Percentiles rank a stretch among this genome's conserved stretches.
These are phyloP conservation scores for Punctularia strigosozonata DNA, from an alignment of 768 basidiomycete genomes.

Conservation along the genomic window DNA sequence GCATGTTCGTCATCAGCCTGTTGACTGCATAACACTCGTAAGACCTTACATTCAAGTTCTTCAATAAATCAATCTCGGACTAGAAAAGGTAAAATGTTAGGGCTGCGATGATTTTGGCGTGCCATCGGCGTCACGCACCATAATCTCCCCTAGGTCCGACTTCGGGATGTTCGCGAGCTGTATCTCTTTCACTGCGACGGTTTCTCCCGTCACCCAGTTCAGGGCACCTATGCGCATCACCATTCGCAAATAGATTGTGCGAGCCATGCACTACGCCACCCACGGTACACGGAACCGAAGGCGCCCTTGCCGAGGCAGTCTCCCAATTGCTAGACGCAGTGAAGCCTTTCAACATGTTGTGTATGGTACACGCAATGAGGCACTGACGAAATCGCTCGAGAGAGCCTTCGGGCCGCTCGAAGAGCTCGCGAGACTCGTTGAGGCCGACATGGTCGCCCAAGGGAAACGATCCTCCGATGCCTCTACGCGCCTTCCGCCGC, in stretches of 20 bases:
- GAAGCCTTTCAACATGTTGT: too few species aligned
- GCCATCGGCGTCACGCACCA: conserved; percentile 41
- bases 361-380: too few species aligned
- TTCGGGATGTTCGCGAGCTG: conserved; percentile 89
- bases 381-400: too few species aligned
- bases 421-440: too few species aligned
- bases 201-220: conserved; percentile 96
- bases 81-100: conserved; percentile 17
- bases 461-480: too few species aligned
- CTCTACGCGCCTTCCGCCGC: too few species aligned
- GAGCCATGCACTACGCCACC: conserved; percentile 21
- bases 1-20: background rate
- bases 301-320: conserved; percentile 95
- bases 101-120: background rate
- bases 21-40: background rate
- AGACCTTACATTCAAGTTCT: conserved; percentile 78
- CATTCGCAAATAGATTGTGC: background rate
- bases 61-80: conserved; percentile 95
- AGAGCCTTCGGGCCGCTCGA: too few species aligned
- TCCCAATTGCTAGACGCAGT: conserved; percentile 96
- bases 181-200: conserved; percentile 97
- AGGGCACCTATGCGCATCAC: conserved; percentile 49
- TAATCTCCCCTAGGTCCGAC: conserved; percentile 90
- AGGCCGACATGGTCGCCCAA: too few species aligned
- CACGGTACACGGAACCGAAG: conserved; percentile 94